Percentiles rank a stretch among this genome's conserved stretches.
Conservation (phyloP, 305 asterid genomes). For the Fraxinus xanthoxyloides region DNA sequence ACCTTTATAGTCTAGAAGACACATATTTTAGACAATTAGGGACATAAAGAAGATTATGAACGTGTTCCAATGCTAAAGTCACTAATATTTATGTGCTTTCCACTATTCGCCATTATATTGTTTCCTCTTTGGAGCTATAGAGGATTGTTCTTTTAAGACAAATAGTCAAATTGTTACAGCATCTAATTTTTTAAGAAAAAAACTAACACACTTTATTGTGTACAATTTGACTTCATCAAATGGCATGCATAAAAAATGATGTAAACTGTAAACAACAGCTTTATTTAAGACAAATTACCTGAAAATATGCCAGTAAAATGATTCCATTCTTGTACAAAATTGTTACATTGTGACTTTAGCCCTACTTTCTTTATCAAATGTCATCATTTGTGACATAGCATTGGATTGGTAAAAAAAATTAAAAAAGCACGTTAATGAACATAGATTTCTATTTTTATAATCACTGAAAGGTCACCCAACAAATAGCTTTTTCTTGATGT, state of each 20-base stretch:
- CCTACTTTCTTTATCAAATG: not conserved
- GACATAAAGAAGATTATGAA: too few relatives aligned
- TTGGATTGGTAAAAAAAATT: not conserved
- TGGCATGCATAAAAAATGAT: not conserved
- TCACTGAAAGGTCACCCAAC: not conserved
- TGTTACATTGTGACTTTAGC: not conserved
- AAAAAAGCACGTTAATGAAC: not conserved
- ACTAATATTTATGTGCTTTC: too few relatives aligned
- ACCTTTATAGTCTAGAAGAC: too few relatives aligned
- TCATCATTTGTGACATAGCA: not conserved
- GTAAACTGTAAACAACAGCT: not conserved
- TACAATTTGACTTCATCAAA: not conserved
- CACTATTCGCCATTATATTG: too few relatives aligned
- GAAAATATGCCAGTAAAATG: not conserved
- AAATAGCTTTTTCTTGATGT: not conserved
- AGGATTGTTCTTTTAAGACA: too few relatives aligned
- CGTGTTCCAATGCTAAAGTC: too few relatives aligned
- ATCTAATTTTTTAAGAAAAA: too few relatives aligned
- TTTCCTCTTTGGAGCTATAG: too few relatives aligned
- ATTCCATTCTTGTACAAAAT: not conserved
- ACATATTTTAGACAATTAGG: too few relatives aligned
- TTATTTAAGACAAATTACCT: not conserved
- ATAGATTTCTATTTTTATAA: not conserved
- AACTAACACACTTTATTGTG: not conserved
- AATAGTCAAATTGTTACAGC: too few relatives aligned